phyloP scores from a whole-genome alignment of 2,329 filamentous ascomycete genomes.

The Corniculantispora saksenae region DNA sequence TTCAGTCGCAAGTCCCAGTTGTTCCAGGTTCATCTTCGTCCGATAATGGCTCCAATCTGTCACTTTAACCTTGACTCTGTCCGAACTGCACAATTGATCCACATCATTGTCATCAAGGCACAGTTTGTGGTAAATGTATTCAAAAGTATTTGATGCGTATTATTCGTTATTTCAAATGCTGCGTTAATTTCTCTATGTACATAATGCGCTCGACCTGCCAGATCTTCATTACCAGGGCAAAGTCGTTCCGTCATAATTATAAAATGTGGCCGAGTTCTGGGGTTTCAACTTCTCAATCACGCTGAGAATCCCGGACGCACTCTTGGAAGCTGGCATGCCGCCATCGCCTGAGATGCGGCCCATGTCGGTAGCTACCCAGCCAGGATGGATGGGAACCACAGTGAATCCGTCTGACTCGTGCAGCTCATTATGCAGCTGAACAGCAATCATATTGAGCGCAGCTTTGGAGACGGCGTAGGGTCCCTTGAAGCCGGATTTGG shows the following conservation, averaged over 20 bases:
- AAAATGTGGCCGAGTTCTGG: constrained; percentile 18
- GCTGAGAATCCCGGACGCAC: constrained; percentile 13
- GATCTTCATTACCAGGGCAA: constrained; percentile 12
- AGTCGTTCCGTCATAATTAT: constrained; percentile 14
- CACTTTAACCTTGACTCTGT: no score
- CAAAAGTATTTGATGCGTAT: neutral
- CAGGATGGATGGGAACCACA: constrained; percentile 16
- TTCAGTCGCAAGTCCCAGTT: no score
- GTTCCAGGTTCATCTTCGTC: no score
- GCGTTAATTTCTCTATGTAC: neutral
- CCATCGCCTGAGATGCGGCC: constrained; percentile 11
- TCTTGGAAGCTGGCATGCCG: constrained; percentile 11
- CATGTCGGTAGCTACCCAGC: constrained; percentile 15
- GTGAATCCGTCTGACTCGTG: constrained; percentile 17
- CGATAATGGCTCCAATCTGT: no score
- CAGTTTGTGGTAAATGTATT: no score
- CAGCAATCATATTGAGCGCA: constrained; percentile 17
- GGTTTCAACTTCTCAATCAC: constrained; percentile 10
- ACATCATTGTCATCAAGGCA: no score
- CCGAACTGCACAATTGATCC: no score
- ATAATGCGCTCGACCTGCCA: neutral
- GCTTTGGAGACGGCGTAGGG: constrained; percentile 18
- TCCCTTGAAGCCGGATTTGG: neutral
- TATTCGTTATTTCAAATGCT: neutral
- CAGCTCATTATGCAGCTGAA: constrained; percentile 20